Conservation (phyloP, 331 rosid genomes). For the Telfairia occidentalis region DNA sequence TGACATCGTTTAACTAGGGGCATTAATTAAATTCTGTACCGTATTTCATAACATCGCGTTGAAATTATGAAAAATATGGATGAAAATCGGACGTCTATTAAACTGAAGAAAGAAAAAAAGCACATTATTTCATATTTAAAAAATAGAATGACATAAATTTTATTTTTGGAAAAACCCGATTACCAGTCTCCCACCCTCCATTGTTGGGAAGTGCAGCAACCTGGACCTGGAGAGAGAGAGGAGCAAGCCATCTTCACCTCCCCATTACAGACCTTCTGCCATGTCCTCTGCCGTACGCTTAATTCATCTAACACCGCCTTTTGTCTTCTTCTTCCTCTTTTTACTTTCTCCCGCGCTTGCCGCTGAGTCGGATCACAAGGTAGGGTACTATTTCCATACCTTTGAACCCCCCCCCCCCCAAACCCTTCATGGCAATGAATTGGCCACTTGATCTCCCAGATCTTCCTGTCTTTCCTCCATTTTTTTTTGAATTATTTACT, state of each 20-base stretch:
- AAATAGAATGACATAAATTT: background rate
- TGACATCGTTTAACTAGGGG: no score
- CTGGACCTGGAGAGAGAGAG: conserved; percentile 1
- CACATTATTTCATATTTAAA: background rate
- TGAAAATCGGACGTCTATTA: background rate
- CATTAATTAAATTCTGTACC: no score
- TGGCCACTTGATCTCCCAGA: conserved; percentile 17
- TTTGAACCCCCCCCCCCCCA: background rate
- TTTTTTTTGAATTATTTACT: conserved; percentile 8
- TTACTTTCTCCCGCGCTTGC: conserved; percentile 28
- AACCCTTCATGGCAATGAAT: background rate
- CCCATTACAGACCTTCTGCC: conserved; percentile 22
- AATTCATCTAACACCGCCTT: conserved; percentile 14
- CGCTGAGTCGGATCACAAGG: conserved; percentile 94
- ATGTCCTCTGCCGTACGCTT: conserved; percentile 57
- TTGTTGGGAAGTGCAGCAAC: background rate
- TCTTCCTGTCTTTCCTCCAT: conserved; percentile 20
- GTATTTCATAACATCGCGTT: no score
- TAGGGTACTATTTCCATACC: conserved; percentile 10
- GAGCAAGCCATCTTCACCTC: background rate
- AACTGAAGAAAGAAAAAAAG: background rate
- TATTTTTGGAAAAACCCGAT: background rate
- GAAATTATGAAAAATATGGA: background rate
- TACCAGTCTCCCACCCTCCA: background rate
- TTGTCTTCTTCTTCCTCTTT: conserved; percentile 33